phyloP scores from a whole-genome alignment of 192 early-diverging fungal genomes.

The Rhizophlyctis rosea region DNA sequence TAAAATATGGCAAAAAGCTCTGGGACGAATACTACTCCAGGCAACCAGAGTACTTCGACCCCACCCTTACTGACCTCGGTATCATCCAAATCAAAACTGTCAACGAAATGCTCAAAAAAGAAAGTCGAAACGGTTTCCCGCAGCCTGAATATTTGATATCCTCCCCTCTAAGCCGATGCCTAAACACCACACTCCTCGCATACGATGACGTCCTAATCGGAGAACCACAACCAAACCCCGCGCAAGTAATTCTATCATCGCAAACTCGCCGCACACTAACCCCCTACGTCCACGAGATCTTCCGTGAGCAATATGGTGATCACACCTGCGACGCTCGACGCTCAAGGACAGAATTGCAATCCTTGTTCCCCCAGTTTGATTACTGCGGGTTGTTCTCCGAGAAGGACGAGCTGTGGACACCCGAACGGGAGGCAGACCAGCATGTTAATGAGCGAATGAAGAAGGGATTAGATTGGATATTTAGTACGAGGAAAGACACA shows the following conservation, averaged over 20 bases:
- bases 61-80: conserved; percentile 18
- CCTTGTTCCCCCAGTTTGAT: conserved; percentile 12
- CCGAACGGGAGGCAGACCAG: conserved; percentile 12
- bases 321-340: conserved; percentile 29
- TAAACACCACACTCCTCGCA: conserved; percentile 22
- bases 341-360: conserved; percentile 12
- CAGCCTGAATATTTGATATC: conserved; percentile 4
- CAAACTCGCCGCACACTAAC: not conserved
- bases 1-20: conserved; percentile 19
- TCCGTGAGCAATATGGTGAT: conserved; percentile 19
- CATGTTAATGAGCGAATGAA: conserved; percentile 7
- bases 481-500: not conserved
- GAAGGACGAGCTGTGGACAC: conserved; percentile 20
- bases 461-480: conserved; percentile 6
- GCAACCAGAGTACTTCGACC: conserved; percentile 17
- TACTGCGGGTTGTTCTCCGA: conserved; percentile 14
- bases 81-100: conserved; percentile 7
- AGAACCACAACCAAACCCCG: not conserved
- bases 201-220: no score
- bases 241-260: not conserved
- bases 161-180: conserved; percentile 20
- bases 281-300: conserved; percentile 12
- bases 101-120: not conserved
- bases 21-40: conserved; percentile 27
- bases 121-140: conserved; percentile 3